Conservation (phyloP, 768 basidiomycete genomes). For the Kwoniella bestiolae region DNA sequence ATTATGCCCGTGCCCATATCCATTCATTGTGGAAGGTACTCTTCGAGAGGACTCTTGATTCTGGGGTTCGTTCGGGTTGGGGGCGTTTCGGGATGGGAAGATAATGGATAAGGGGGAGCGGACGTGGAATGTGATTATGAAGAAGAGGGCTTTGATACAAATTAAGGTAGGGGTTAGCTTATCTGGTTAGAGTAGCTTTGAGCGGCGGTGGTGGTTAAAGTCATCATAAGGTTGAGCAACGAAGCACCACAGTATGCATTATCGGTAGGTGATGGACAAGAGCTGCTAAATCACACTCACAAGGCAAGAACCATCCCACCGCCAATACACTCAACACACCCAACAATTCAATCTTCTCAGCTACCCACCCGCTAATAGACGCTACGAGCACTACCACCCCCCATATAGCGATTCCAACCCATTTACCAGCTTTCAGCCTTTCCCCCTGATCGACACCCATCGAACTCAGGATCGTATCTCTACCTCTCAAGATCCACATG, state of each 20-base stretch:
- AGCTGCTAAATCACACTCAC: constrained; percentile 25
- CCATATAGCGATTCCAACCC: constrained; percentile 50
- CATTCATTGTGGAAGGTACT: constrained; percentile 1
- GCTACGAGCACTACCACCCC: constrained; percentile 35
- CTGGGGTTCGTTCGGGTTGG: constrained; percentile 39
- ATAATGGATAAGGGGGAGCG: constrained; percentile 82
- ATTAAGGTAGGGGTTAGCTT: too few relatives aligned
- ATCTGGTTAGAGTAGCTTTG: too few relatives aligned
- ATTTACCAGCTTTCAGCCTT: constrained; percentile 45
- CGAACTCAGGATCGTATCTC: constrained; percentile 43
- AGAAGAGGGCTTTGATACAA: constrained; percentile 65
- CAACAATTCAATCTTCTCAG: constrained; percentile 48
- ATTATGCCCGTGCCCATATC: constrained; percentile 21
- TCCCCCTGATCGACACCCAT: constrained; percentile 51
- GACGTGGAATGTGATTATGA: constrained; percentile 82
- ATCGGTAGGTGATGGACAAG: neutral
- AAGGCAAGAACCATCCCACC: constrained; percentile 53
- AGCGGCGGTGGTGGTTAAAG: too few relatives aligned
- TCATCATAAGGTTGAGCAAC: too few relatives aligned
- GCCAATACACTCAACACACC: constrained; percentile 46
- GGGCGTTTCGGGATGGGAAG: constrained; percentile 63
- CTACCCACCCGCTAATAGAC: constrained; percentile 45
- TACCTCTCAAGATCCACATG: constrained; percentile 47
- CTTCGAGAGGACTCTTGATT: constrained; percentile 1
- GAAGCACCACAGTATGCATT: neutral